These are phyloP conservation scores for Dendrobium chrysotoxum DNA, from an alignment of 106 monocot genomes.

Conservation along the genomic window DNA sequence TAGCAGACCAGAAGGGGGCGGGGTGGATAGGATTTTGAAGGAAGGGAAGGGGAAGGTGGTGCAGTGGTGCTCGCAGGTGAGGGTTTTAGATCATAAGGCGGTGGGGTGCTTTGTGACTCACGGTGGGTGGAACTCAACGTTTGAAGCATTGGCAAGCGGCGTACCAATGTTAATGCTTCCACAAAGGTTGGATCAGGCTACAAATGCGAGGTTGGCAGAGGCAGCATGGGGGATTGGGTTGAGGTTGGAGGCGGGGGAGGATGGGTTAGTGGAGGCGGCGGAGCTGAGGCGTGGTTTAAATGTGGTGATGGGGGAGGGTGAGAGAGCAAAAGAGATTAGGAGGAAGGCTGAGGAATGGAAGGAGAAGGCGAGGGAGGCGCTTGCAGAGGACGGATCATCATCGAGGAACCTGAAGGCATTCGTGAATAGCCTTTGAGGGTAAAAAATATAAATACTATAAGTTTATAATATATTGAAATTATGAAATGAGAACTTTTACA, in stretches of 20 bases:
- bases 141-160: constrained; percentile 5
- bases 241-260: neutral
- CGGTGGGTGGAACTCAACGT: constrained; percentile 63
- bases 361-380: neutral
- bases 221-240: neutral
- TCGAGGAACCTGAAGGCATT: neutral
- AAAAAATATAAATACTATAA: no score
- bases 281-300: neutral
- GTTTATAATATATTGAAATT: no score
- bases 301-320: constrained; percentile 11
- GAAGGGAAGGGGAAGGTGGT: constrained; percentile 5
- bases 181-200: constrained; percentile 1
- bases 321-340: neutral
- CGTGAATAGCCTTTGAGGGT: neutral
- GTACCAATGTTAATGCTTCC: constrained; percentile 18
- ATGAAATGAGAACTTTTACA: no score
- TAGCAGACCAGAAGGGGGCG: constrained; percentile 10
- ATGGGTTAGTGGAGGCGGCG: constrained; percentile 4
- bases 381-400: neutral
- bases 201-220: constrained; percentile 3
- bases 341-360: neutral
- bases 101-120: constrained; percentile 74
- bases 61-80: constrained; percentile 6
- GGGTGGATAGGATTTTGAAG: constrained; percentile 1
- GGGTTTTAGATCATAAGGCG: constrained; percentile 4